Conservation (phyloP, 441 rosid species). For the Corymbia calophylla region DNA sequence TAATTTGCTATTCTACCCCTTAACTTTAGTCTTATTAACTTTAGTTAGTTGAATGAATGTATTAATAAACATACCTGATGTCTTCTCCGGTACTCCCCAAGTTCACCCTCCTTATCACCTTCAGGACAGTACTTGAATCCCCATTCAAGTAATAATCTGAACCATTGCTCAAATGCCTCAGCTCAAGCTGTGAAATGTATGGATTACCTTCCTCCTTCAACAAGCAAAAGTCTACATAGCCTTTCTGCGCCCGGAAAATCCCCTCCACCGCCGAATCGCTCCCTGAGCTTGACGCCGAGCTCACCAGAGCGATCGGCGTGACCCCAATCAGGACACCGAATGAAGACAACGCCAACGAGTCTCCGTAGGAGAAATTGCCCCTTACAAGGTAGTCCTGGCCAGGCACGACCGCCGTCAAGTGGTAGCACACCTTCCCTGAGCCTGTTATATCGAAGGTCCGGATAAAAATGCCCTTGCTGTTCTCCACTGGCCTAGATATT, state of each 20-base stretch:
- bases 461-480: conserved; percentile 8
- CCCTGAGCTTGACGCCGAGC: conserved; percentile 19
- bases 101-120: conserved; percentile 36
- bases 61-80: conserved; percentile 28
- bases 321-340: conserved; percentile 32
- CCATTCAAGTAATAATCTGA: conserved; percentile 28
- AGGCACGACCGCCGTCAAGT: conserved; percentile 18
- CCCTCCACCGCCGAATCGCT: conserved; percentile 32
- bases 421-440: conserved; percentile 50
- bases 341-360: conserved; percentile 2
- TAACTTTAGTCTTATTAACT: neutral
- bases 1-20: neutral
- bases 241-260: conserved; percentile 30
- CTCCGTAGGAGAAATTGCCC: conserved; percentile 26
- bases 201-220: conserved; percentile 30
- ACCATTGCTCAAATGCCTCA: conserved; percentile 30
- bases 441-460: conserved; percentile 15
- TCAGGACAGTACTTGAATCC: conserved; percentile 23
- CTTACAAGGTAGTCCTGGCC: conserved; percentile 40
- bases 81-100: conserved; percentile 19
- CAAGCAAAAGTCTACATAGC: conserved; percentile 40
- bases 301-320: conserved; percentile 28
- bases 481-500: conserved; percentile 7
- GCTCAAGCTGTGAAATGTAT: conserved; percentile 44
- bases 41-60: neutral